phyloP scores from a whole-genome alignment of 495 filamentous ascomycete species.

The Aspergillus steynii region DNA sequence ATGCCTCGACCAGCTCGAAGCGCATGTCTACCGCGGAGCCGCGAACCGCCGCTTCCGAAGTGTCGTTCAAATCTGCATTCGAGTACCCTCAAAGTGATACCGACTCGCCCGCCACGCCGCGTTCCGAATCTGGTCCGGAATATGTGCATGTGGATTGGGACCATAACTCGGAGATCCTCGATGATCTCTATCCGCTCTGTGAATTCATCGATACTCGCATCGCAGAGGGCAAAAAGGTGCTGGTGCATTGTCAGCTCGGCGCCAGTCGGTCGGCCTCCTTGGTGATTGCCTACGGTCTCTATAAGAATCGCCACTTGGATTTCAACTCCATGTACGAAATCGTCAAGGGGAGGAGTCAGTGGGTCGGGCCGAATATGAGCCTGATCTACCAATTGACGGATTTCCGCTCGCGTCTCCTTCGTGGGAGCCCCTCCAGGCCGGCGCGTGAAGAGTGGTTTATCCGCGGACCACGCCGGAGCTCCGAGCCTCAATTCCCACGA shows the following conservation, averaged over 20 bases:
- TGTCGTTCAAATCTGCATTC: conserved; percentile 72
- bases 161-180: conserved; percentile 93
- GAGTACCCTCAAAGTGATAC: conserved; percentile 53
- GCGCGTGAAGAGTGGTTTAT: conserved; percentile 40
- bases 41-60: conserved; percentile 67
- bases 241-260: conserved; percentile 94
- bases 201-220: conserved; percentile 81
- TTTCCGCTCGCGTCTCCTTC: conserved; percentile 55
- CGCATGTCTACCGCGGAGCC: conserved; percentile 57
- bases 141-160: conserved; percentile 98
- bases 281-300: conserved; percentile 94
- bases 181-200: conserved; percentile 81
- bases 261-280: conserved; percentile 95
- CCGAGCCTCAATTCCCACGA: conserved; percentile 36
- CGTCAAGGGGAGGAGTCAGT: conserved; percentile 85
- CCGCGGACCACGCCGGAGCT: conserved; percentile 28
- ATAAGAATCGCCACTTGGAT: conserved; percentile 79
- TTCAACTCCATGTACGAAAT: conserved; percentile 93
- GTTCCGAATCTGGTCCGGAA: conserved; percentile 61
- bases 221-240: conserved; percentile 76
- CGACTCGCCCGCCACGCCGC: conserved; percentile 58
- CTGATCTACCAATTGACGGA: conserved; percentile 96
- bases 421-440: conserved; percentile 45
- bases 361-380: conserved; percentile 99
- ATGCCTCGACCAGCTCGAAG: conserved; percentile 33